Base-by-base conservation (phyloP, 108 stramenopile species). In the Asterionellopsis glacialis region DNA sequence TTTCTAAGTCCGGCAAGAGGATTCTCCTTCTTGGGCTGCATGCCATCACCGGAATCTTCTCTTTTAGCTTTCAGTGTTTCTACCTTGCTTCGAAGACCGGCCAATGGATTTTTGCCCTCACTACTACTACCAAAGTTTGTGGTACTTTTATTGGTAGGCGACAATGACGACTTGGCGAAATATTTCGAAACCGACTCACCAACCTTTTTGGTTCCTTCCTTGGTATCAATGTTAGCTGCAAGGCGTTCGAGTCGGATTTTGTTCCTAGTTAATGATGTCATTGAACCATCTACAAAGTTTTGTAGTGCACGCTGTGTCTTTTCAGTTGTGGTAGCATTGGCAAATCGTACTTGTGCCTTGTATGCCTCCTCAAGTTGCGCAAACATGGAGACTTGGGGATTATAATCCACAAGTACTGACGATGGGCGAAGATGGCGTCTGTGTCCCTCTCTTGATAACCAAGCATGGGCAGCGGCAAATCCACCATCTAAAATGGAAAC, bases 401-500 rank as follows among this genome's bases (percentile, higher is more conserved):
- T 77, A 66, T 88, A 93, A 54, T 88, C 85, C 25, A 76, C 53
- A 0, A 93, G 75, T 28, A 90, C 84, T 11, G 74, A 47, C 9
- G 77, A 59, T 15, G 74, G 82, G 5, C 64, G 27, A 41, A 90
- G 48, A 22, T 67, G 58, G 44, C 67, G 21, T 9, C 64, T 53
- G 24, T 68, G 73, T 15, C 84, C 84, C 12, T 83, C 73, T 54
- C 88, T 70, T 28, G 73, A 76, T 13, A 95, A 69, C 64, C 75
- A 95, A n/a, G 88, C 67, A 61, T 95, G 93, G 12, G 84, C 83
- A 12, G 81, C 78, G 23, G 84, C 90, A 64, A 95, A 95, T 2
- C 93, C 93, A 14, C 95, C 95, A 26, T 88, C 86, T n/a, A 96
- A 63, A 14, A 94, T 58, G 15, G 88, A 90, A n/a, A 96, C 91